phyloP scores from a whole-genome alignment of 129 eudicot genomes.

The Apium graveolens region DNA sequence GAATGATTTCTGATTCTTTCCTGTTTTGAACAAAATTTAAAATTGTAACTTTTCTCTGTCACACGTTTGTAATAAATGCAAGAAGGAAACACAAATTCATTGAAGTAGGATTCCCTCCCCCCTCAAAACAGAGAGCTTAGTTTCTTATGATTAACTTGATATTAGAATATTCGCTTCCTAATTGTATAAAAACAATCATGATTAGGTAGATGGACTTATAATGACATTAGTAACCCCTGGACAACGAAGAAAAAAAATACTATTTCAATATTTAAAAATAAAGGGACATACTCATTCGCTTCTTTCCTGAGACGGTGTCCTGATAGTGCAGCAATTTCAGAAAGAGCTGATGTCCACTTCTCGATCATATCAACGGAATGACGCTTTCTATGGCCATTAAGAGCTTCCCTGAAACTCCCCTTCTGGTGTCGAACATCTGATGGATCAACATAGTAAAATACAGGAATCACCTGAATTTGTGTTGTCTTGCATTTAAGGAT shows the following conservation, averaged over 20 bases:
- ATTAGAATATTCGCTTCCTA: no score
- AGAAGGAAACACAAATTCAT: no score
- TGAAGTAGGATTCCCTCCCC: no score
- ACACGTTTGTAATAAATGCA: no score
- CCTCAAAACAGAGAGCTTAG: no score
- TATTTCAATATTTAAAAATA: no score
- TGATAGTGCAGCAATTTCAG: neutral
- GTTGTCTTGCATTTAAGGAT: neutral
- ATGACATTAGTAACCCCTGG: no score
- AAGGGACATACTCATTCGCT: neutral
- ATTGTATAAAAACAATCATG: no score
- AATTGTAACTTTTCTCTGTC: no score
- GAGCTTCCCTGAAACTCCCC: constrained; percentile 10
- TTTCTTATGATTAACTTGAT: no score
- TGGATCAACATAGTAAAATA: constrained; percentile 12
- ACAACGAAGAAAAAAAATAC: no score
- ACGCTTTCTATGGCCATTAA: constrained; percentile 3
- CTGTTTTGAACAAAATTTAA: neutral
- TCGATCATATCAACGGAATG: neutral
- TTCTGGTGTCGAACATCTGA: neutral
- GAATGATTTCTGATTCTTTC: neutral
- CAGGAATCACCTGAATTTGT: neutral
- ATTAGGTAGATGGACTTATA: no score
- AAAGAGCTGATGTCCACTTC: constrained; percentile 10
- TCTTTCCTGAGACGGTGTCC: neutral